Percentiles rank a stretch among this genome's conserved stretches.
These are phyloP conservation scores for Didymella pomorum DNA, from an alignment of 2,329 filamentous ascomycete genomes.

Conservation along the genomic window DNA sequence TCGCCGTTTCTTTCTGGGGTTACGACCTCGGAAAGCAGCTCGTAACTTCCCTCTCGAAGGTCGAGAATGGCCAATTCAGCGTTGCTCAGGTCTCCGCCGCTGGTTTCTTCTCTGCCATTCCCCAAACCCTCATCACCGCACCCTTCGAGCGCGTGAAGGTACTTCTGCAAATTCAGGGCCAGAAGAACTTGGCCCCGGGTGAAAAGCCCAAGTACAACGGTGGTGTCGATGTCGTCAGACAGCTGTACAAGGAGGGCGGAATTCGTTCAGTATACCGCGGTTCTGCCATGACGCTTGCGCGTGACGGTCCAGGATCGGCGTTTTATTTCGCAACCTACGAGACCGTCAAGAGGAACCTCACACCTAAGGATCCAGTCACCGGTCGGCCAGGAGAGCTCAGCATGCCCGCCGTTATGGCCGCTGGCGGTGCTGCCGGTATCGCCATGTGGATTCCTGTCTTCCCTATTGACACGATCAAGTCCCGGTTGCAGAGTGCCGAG, in stretches of 20 bases:
- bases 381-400: constrained; percentile 82
- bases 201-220: constrained; percentile 93
- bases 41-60: constrained; percentile 72
- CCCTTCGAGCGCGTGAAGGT: constrained; percentile 99
- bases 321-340: constrained; percentile 99
- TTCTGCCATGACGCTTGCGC: constrained; percentile 85
- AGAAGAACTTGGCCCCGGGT: constrained; percentile 82
- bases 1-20: constrained; percentile 77
- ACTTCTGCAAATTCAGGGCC: constrained; percentile 95
- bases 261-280: constrained; percentile 92
- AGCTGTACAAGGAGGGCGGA: constrained; percentile 91
- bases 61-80: constrained; percentile 74
- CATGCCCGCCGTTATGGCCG: constrained; percentile 81
- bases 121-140: constrained; percentile 97
- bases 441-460: constrained; percentile 99
- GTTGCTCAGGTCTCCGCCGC: constrained; percentile 90
- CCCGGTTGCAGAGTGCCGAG: constrained; percentile 87
- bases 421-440: constrained; percentile 88
- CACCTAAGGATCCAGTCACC: constrained; percentile 75
- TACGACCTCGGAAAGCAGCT: constrained; percentile 95
- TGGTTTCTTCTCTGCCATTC: constrained; percentile 93
- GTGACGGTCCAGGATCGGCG: constrained; percentile 90
- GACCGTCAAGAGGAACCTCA: constrained; percentile 87
- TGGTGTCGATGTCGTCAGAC: constrained; percentile 87
- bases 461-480: constrained; percentile 97